phyloP scores from a whole-genome alignment of 2,329 filamentous ascomycete species.

The Phialemonium atrogriseum region DNA sequence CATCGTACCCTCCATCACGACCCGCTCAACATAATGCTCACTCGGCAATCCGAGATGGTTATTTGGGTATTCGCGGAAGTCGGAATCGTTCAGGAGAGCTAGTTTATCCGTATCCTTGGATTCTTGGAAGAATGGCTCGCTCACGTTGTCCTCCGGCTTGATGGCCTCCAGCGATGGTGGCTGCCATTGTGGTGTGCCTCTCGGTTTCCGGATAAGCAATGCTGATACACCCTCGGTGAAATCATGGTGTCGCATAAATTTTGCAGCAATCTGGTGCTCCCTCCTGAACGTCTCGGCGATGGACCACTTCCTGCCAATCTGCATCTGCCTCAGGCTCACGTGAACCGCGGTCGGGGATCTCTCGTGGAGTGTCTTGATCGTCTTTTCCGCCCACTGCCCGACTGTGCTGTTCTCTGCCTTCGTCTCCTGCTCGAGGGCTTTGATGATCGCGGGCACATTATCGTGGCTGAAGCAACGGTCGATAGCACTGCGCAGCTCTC shows the following conservation, averaged over 20 bases:
- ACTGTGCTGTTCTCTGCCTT: constrained; percentile 46
- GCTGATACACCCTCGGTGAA: constrained; percentile 89
- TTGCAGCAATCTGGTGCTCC: constrained; percentile 74
- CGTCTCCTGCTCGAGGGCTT: constrained; percentile 51
- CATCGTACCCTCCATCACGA: constrained; percentile 31
- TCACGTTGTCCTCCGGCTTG: constrained; percentile 40
- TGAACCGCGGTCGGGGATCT: constrained; percentile 82
- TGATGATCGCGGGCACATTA: constrained; percentile 61
- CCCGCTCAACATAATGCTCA: constrained; percentile 50
- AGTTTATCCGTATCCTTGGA: constrained; percentile 38
- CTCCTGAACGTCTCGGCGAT: constrained; percentile 79
- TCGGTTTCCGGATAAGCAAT: constrained; percentile 60
- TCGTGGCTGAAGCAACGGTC: constrained; percentile 72
- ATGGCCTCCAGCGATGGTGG: constrained; percentile 67
- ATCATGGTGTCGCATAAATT: constrained; percentile 87
- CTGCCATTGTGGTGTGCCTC: constrained; percentile 61
- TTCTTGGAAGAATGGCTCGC: constrained; percentile 59
- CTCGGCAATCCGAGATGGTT: constrained; percentile 61
- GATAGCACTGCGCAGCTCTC: constrained; percentile 68
- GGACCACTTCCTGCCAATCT: constrained; percentile 63
- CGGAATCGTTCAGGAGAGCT: constrained; percentile 49
- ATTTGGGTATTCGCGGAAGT: constrained; percentile 70
- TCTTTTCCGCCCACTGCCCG: constrained; percentile 76
- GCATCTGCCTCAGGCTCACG: constrained; percentile 79
- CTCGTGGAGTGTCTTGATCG: constrained; percentile 63